phyloP scores from a whole-genome alignment of 1,284 basidiomycete genomes.

The Agaricales sp. region DNA sequence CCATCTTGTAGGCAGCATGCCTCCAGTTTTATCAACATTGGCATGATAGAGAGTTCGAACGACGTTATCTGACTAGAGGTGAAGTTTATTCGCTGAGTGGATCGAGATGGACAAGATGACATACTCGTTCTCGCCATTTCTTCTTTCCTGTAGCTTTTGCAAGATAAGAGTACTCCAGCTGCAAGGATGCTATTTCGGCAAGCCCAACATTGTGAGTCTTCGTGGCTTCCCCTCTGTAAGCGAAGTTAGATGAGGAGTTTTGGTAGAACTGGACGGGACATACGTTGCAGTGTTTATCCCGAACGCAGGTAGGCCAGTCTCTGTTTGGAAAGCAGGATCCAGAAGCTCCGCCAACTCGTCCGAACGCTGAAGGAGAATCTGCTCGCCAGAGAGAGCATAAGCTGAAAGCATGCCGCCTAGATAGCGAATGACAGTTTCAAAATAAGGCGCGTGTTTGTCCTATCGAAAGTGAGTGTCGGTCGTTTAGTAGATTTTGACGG shows the following conservation, averaged over 20 bases:
- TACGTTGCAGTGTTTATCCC: conserved; percentile 38
- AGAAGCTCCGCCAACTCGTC: conserved; percentile 41
- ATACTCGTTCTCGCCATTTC: conserved; percentile 33
- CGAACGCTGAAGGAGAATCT: conserved; percentile 33
- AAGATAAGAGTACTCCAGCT: conserved; percentile 49
- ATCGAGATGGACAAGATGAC: conserved; percentile 12
- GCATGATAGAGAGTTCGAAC: conserved; percentile 36
- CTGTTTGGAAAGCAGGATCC: conserved; percentile 39
- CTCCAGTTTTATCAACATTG: conserved; percentile 31
- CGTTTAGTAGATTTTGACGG: conserved; percentile 4
- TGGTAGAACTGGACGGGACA: no score
- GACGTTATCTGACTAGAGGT: conserved; percentile 34
- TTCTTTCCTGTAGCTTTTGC: conserved; percentile 43
- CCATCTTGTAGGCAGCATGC: conserved; percentile 49
- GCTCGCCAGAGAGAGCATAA: conserved; percentile 57
- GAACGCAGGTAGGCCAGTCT: conserved; percentile 37
- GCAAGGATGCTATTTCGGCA: conserved; percentile 46
- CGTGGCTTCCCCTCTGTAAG: conserved; percentile 17
- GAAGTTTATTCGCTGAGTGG: conserved; percentile 3
- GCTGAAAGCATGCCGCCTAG: conserved; percentile 79
- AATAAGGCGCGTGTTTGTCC: conserved; percentile 45
- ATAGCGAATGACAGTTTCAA: conserved; percentile 85
- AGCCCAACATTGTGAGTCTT: conserved; percentile 29
- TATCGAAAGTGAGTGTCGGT: conserved; percentile 11
- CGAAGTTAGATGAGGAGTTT: background rate